Evolutionary conservation across 2,329 filamentous ascomycete species (phyloP).

Genomic region (Ascochyta viciae-villosae): DNA sequence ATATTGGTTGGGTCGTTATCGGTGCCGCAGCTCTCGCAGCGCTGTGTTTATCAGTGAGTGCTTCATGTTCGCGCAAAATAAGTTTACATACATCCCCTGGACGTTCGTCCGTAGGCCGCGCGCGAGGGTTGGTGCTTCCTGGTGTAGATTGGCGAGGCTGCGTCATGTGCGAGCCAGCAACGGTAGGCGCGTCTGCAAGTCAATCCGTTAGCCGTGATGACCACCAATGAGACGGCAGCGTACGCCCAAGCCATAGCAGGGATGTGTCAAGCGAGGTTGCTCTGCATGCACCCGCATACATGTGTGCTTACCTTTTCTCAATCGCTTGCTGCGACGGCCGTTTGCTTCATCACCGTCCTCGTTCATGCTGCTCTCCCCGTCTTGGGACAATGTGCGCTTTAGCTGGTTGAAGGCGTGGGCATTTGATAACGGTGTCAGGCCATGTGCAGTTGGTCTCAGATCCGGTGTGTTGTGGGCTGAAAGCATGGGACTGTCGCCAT

Average conservation of each 20-base stretch:
- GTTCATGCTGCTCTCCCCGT: slow-evolving; percentile 63
- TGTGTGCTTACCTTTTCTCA: slow-evolving; percentile 76
- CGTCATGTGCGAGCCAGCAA: slow-evolving; percentile 97
- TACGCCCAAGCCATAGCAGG: slow-evolving; percentile 9
- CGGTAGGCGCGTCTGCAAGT: slow-evolving; percentile 70
- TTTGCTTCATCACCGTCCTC: slow-evolving; percentile 60
- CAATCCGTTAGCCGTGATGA: slow-evolving; percentile 30
- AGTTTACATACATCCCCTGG: slow-evolving; percentile 61
- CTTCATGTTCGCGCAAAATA: neutral
- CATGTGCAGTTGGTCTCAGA: slow-evolving; percentile 59
- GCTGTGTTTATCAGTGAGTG: slow-evolving; percentile 57
- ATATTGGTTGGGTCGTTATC: slow-evolving; percentile 75
- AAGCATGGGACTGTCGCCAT: slow-evolving; percentile 67
- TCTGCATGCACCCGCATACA: slow-evolving; percentile 18
- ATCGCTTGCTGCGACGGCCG: slow-evolving; percentile 82
- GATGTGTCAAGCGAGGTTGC: slow-evolving; percentile 19
- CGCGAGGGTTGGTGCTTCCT: slow-evolving; percentile 63
- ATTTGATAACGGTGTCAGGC: slow-evolving; percentile 59
- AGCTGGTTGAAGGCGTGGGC: slow-evolving; percentile 63
- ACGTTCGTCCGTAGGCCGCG: slow-evolving; percentile 61
- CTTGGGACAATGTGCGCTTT: slow-evolving; percentile 73
- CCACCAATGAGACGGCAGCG: slow-evolving; percentile 26
- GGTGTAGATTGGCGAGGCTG: slow-evolving; percentile 84
- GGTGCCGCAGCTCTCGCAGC: slow-evolving; percentile 86
- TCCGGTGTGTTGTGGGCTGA: slow-evolving; percentile 72